Evolutionary conservation across 148 eudicot genomes (phyloP).

Genomic region (Nepenthes gracilis): DNA sequence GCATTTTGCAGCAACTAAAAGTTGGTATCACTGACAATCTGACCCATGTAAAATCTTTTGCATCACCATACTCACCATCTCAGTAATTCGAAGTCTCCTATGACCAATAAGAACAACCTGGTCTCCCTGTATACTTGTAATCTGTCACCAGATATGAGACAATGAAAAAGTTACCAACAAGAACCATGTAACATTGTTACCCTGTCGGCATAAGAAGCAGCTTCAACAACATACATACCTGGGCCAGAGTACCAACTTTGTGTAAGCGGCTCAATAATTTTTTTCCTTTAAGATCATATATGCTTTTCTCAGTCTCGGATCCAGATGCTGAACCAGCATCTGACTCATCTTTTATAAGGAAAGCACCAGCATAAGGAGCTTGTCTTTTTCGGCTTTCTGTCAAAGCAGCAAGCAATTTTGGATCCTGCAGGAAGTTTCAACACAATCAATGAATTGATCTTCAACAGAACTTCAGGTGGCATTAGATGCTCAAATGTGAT

Average conservation of each 20-base stretch:
- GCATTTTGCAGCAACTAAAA: background rate
- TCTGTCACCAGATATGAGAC: slow-evolving; percentile 31
- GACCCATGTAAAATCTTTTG: background rate
- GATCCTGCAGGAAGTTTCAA: slow-evolving; percentile 44
- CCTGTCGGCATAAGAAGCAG: background rate
- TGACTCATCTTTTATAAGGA: slow-evolving; percentile 77
- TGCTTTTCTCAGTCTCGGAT: slow-evolving; percentile 60
- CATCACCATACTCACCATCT: slow-evolving; percentile 53
- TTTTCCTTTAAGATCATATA: slow-evolving; percentile 76
- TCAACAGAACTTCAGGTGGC: too few species aligned
- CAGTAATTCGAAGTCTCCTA: slow-evolving; percentile 82
- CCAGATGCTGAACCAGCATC: slow-evolving; percentile 33
- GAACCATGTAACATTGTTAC: background rate
- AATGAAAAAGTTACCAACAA: slow-evolving; percentile 4
- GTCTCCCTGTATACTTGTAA: slow-evolving; percentile 84
- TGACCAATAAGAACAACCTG: slow-evolving; percentile 92
- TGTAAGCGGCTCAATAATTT: slow-evolving; percentile 78
- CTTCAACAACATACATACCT: slow-evolving; percentile 35
- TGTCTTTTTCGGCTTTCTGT: slow-evolving; percentile 79
- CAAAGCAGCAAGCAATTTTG: slow-evolving; percentile 82
- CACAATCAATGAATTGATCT: slow-evolving; percentile 1
- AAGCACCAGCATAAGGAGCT: slow-evolving; percentile 97
- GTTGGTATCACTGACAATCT: background rate
- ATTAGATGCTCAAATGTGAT: too few species aligned
- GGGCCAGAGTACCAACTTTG: slow-evolving; percentile 93